Evolutionary conservation across 106 monocot genomes (phyloP), one percentile per base, ranked within the genome.

Genomic region (Acorus calamus): DNA sequence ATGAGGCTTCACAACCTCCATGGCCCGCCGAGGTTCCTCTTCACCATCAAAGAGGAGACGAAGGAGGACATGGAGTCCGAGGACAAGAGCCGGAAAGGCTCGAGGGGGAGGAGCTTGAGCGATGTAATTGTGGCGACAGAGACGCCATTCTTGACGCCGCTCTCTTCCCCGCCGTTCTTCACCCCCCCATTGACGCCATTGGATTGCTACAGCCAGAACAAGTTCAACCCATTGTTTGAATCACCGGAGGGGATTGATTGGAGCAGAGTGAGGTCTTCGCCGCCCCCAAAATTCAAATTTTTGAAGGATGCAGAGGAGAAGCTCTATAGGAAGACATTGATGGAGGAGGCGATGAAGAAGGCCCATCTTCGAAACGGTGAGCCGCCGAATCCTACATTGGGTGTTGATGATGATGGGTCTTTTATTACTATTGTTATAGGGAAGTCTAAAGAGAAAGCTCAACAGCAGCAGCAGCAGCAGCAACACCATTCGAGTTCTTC

Each of bases 371-470:
- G 28, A 28, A 28, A 28, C 28, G 28, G 28, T 28, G 28, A 28
- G 28, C 28, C 28, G 1, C 28, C 28, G 28, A 28, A 28, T 28
- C 28, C 28, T 28, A 28, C 28, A 28, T 28, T 28, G 28, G 28
- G 28, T 28, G 28, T 1, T 28, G 76, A 76, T 44, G 82, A 77
- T 50, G 73, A 76, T 10, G 81, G 73, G 2, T 74, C 76, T 2
- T 81, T 76, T 54, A 69, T 85, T 49, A 77, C 78, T 10, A 75
- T 85, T 44, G 54, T 85, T 49, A 70, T 81, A 46, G 74, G 77
- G 53, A 84, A 76, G 60, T 69, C 54, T 69, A 84, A 69, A 71
- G 82, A 78, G 14, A 74, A 66, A 12, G 75, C 56, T n/a, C 73
- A 78, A 44, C 74, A 72, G 10, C 28, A 28, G 28, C 28, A 28